Conservation (phyloP, 495 filamentous ascomycete species). For the Hypoxylon fuscum region DNA sequence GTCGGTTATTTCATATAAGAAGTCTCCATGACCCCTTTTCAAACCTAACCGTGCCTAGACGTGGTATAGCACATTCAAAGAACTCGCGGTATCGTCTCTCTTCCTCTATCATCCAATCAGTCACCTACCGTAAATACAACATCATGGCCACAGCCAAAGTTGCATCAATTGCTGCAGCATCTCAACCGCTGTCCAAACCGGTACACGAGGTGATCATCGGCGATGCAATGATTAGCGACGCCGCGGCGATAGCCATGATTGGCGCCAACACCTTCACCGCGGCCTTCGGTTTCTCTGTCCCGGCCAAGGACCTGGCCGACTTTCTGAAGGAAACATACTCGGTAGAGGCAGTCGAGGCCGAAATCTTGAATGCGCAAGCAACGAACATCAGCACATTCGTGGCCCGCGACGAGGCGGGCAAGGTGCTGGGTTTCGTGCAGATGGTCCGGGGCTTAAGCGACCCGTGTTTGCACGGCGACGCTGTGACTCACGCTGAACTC, state of each 20-base stretch:
- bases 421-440: slow-evolving; percentile 48
- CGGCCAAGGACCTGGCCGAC: slow-evolving; percentile 42
- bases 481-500: slow-evolving; percentile 45
- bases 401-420: slow-evolving; percentile 24
- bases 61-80: neutral
- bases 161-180: slow-evolving; percentile 1
- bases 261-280: slow-evolving; percentile 47
- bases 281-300: slow-evolving; percentile 49
- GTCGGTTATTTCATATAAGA: neutral
- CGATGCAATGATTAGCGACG: slow-evolving; percentile 44
- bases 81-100: neutral
- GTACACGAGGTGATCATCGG: slow-evolving; percentile 37
- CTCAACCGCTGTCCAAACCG: slow-evolving; percentile 1
- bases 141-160: slow-evolving; percentile 31
- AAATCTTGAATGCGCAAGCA: slow-evolving; percentile 38
- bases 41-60: neutral
- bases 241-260: slow-evolving; percentile 44
- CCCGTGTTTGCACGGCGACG: slow-evolving; percentile 40
- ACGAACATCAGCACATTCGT: slow-evolving; percentile 44
- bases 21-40: neutral
- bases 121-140: neutral
- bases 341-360: slow-evolving; percentile 31
- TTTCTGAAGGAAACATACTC: slow-evolving; percentile 46
- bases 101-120: neutral
- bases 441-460: slow-evolving; percentile 46